Evolutionary conservation across 345 rosid species (phyloP), one percentile per base, ranked within the genome.

Genomic region (Heritiera littoralis): DNA sequence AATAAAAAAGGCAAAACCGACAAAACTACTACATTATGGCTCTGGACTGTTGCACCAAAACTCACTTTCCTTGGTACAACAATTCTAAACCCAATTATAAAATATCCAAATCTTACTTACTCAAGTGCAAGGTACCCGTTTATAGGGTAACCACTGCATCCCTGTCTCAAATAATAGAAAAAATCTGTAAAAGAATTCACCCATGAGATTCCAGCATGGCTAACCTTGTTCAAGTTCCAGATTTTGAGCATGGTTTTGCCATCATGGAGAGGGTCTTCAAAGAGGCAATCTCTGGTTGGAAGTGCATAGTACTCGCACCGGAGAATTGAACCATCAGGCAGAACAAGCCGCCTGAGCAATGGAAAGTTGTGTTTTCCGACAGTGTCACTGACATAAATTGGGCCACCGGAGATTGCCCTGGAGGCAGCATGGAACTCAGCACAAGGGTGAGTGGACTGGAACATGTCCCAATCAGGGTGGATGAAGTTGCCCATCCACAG

Each of bases 401-500:
- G 99, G 7, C 99, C 99, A 0, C 98, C 99, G 0, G 99, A 96
- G 81, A 94, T 94, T 3, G 99, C 98, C 11, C 98, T 85, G 9
- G 99, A 96, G 38, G 99, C 99, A 61, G 98, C 99, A 45, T 94
- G 98, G 85, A 94, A 96, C 81, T 89, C 94, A 3, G 97, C 98
- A 83, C 97, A 96, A 35, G 98, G 97, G 80, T 96, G 98, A 7
- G 98, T 92, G 5, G 99, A 91, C 75, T 94, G 99, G 88, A 96
- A 96, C 99, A 96, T 94, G 86, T 94, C 99, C 99, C 99, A 96
- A 75, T 96, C 98, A 7, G 99, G 99, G 77, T 94, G 99, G 64
- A 96, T 96, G 83, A 96, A 96, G 66, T 94, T 96, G 82, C 99
- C 98, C 98, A 96, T 96, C 99, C 99, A 96, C 63, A 96, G 81